Evolutionary conservation across 108 stramenopile genomes (phyloP), one percentile per base, ranked within the genome.

Genomic region (Parietichytrium sp.): DNA sequence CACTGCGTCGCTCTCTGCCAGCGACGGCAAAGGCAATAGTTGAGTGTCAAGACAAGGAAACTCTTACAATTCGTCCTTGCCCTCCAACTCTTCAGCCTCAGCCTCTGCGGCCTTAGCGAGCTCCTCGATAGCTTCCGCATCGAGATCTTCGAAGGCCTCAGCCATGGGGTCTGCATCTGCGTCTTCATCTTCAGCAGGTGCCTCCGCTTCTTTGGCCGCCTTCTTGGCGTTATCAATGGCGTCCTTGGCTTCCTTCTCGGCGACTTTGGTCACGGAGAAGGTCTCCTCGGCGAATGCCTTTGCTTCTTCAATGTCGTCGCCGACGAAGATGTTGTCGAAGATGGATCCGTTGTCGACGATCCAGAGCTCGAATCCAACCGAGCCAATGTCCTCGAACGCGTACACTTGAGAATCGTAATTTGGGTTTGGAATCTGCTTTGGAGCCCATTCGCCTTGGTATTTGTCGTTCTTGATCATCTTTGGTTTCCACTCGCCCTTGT

Each of bases 291-390:
- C 98, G 88, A 93, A 96, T 49, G 87, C 91, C 55, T 95, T 90
- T 10, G 97, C 97, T 85, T 99, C 97, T 47, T 96, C 96, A 51
- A 97, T 78, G 80, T 93, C 94, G 89, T 99, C 97, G 3, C 97
- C 98, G 30, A 99, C 88, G 80, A 98, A 87, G 81, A 99, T 98
- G 86, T 99, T 96, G 88, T 99, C 98, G 88, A 99, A 99, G 48
- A 96, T 87, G 36, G 97, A 97, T 79, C 98, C 98, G 6, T 94
- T 83, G 82, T 92, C 97, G 27, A 99, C 98, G 89, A 96, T 96
- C 98, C 97, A 98, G 61, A 99, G 89, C 91, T 99, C 98, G 83
- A 99, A 99, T 45, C 97, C 98, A 81, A 99, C 92, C 83, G 96
- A 94, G 30, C 51, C 85, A 29, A 33, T 29, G 82, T 90, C 90